Conservation (phyloP, 148 eudicot species). For the Silene conica region DNA sequence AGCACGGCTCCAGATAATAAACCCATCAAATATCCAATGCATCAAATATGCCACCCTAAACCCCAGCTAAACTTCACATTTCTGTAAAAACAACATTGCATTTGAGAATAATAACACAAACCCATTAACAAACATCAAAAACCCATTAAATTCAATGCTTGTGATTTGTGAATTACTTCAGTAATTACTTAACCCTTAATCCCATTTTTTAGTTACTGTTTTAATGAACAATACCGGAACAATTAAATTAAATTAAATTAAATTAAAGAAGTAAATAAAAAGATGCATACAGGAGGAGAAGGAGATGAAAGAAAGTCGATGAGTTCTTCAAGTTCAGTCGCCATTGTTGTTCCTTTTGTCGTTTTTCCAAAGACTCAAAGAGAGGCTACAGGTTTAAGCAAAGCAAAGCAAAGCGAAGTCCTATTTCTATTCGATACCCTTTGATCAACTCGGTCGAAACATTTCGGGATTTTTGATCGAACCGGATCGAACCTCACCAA, state of each 20-base stretch:
- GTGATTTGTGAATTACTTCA: not conserved
- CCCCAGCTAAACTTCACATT: too few relatives aligned
- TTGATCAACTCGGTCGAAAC: too few relatives aligned
- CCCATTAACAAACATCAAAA: not conserved
- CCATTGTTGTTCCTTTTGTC: constrained; percentile 39
- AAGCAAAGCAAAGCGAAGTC: constrained; percentile 1
- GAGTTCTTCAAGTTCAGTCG: constrained; percentile 90
- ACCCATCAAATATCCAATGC: too few relatives aligned
- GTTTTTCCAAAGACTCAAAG: not conserved
- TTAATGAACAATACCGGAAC: not conserved
- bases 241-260: not conserved
- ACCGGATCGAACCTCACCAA: too few relatives aligned
- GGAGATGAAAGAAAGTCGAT: constrained; percentile 78
- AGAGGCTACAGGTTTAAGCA: not conserved
- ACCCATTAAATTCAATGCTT: not conserved
- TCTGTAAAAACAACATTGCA: too few relatives aligned
- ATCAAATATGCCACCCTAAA: too few relatives aligned
- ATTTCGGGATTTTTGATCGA: too few relatives aligned
- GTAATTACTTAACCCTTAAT: not conserved
- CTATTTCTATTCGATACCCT: too few relatives aligned
- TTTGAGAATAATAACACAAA: not conserved
- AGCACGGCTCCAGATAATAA: too few relatives aligned
- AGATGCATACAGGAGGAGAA: constrained; percentile 60
- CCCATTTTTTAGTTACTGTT: not conserved
- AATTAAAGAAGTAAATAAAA: not conserved